Base-by-base conservation (phyloP, 83 land plant species). In the Diphasiastrum complanatum region DNA sequence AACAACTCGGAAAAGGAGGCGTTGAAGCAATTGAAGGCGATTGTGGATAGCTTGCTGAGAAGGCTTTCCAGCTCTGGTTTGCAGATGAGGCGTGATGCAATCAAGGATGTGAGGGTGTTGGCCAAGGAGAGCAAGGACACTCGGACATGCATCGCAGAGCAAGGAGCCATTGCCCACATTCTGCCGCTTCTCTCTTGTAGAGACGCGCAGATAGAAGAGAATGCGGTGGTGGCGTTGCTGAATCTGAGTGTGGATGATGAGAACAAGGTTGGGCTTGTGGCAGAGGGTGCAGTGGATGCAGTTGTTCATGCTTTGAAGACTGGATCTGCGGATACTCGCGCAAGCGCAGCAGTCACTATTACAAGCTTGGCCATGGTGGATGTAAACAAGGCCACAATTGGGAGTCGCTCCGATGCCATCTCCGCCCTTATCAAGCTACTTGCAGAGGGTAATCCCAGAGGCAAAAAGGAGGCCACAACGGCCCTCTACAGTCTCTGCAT, bases 271-370 rank as follows among this genome's bases (percentile, higher is more conserved):
- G 77, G 85, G 0, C 80, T 79, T 4, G 76, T 76, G 2, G 79
- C 78, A 3, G 80, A 79, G 0, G 64, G 60, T 33, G 83, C 76
- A 4, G 75, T 90, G 10, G 77, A 82, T 22, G 57, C 76, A 10
- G 70, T 90, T 0, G 77, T 86, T 1, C 73, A 75, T 1, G 81
- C 82, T 1, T 25, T 86, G 47, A 58, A 54, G 18, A 31, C 28
- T 3, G 85, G 85, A 10, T 79, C 77, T n/a, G 71, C 74, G 51
- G 73, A 78, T n/a, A 74, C 82, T 11, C 61, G 85, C 51, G 74
- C 68, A 45, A 83, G 79, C 58, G 83, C 96, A 22, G 92, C 96
- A 18, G 82, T 85, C n/a, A 78, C 88, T 3, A 72, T 90, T 10
- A 83, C 83, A 70, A 81, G 76, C 25, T 47, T 90, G 12, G 70